Base-by-base conservation (phyloP, 352 stramenopile species). In the Saprolegnia diclina region DNA sequence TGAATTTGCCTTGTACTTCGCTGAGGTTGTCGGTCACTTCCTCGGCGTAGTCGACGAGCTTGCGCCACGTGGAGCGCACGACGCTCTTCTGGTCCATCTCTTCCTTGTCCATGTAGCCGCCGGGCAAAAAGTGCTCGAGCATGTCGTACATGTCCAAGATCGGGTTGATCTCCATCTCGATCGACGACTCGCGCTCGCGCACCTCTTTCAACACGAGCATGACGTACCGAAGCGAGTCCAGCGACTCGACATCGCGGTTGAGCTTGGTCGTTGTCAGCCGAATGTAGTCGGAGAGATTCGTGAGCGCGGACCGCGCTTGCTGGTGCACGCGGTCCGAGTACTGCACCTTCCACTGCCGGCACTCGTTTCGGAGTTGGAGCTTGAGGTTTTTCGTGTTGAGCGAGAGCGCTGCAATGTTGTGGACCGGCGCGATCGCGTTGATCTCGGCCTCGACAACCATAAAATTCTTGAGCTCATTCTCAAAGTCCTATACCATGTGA, bases 51-150 rank as follows among this genome's bases (percentile, higher is more conserved):
- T 96, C 88, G 0, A 96, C 83, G 10, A 97, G 79, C 56, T 91
- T 94, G 6, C 81, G 77, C 91, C 91, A 97, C 16, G 78, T 81
- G 22, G 79, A 80, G 5, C 86, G 83, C 26, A 97, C 73, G 1
- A 96, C 78, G 54, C 79, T 94, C 71, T 97, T 97, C 65, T 97
- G 83, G 53, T 97, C 88, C 73, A 97, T 94, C 72, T 97, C 89
- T 52, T 91, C 83, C 52, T 90, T 89, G 67, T 95, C 84, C 74
- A 95, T 91, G 68, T 90, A 86, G 9, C 88, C 88, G 22, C 82
- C 88, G 19, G 88, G 88, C 1, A 96, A 64, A 54, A 89, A 95
- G 48, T 93, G 83, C 65, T 96, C 88, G 7, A 96, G 80, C 88
- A 96, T 93, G 4, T 87, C 75, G 67, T 96, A 96, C 88, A 96